Percentiles rank a stretch among this genome's conserved stretches.
These are phyloP conservation scores for Geoglossum cookeanum DNA, from an alignment of 2,329 filamentous ascomycete species.

Conservation along the genomic window DNA sequence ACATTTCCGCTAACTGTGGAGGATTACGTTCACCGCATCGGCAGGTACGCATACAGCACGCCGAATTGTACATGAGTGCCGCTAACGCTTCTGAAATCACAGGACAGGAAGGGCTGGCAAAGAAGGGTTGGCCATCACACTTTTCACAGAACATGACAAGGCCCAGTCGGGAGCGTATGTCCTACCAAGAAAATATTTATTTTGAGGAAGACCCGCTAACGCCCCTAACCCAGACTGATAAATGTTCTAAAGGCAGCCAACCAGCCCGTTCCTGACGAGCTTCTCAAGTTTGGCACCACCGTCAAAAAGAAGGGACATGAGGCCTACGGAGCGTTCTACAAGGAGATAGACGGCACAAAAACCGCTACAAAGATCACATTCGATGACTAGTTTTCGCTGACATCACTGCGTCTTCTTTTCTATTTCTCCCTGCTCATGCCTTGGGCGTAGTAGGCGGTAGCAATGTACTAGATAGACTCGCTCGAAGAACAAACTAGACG, in stretches of 20 bases:
- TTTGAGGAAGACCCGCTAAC: constrained; percentile 9
- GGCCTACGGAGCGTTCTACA: constrained; percentile 89
- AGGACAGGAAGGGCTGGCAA: constrained; percentile 87
- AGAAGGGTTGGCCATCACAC: constrained; percentile 69
- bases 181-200: constrained; percentile 1
- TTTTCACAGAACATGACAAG: constrained; percentile 95
- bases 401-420: not conserved
- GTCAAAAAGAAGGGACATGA: constrained; percentile 98
- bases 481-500: not conserved
- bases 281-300: constrained; percentile 91
- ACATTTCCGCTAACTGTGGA: constrained; percentile 91
- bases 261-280: constrained; percentile 72
- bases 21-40: constrained; percentile 95
- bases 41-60: constrained; percentile 23
- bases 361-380: constrained; percentile 86
- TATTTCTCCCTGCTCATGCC: not conserved
- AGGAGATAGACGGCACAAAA: constrained; percentile 67
- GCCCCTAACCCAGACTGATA: constrained; percentile 42
- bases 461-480: not conserved
- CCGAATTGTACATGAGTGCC: not conserved
- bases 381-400: constrained; percentile 26
- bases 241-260: constrained; percentile 90
- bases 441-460: not conserved
- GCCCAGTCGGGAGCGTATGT: constrained; percentile 71
- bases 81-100: not conserved